These are phyloP conservation scores for Penicillium daleae DNA, from an alignment of 495 filamentous ascomycete species.

Conservation along the genomic window DNA sequence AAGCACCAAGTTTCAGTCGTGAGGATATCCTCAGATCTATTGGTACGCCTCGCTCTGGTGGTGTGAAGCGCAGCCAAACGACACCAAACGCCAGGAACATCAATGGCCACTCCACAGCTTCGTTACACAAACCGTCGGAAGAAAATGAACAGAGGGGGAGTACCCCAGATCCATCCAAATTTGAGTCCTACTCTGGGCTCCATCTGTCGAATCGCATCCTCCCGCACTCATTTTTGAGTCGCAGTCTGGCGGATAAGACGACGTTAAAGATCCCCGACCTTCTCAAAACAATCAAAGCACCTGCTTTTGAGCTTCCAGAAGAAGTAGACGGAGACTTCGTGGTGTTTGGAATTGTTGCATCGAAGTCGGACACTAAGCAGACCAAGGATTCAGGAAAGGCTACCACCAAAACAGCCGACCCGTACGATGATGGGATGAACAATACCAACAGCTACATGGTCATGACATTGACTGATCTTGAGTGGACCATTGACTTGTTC, in stretches of 20 bases:
- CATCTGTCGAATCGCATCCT: constrained; percentile 87
- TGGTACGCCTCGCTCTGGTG: constrained; percentile 30
- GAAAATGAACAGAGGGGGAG: constrained; percentile 20
- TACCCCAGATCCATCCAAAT: constrained; percentile 53
- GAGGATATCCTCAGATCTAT: constrained; percentile 64
- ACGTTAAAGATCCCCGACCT: constrained; percentile 80
- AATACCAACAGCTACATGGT: constrained; percentile 86
- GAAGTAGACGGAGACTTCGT: constrained; percentile 85
- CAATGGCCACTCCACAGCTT: constrained; percentile 17
- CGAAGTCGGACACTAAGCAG: constrained; percentile 77
- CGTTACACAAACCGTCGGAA: constrained; percentile 16
- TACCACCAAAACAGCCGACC: constrained; percentile 45
- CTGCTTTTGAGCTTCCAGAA: constrained; percentile 85
- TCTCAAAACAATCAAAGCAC: constrained; percentile 77
- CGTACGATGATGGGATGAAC: constrained; percentile 58
- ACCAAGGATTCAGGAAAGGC: constrained; percentile 59
- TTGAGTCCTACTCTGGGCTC: constrained; percentile 83
- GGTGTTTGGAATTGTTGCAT: constrained; percentile 82
- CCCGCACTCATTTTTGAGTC: constrained; percentile 74
- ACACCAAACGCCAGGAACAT: constrained; percentile 45
- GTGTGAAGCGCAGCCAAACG: constrained; percentile 56
- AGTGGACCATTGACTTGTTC: constrained; percentile 89
- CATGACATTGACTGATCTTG: constrained; percentile 81
- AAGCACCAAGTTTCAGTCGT: constrained; percentile 57
- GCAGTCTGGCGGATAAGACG: constrained; percentile 75